Evolutionary conservation across 495 filamentous ascomycete genomes (phyloP).

Genomic region (Aspergillus sclerotiicarbonarius): DNA sequence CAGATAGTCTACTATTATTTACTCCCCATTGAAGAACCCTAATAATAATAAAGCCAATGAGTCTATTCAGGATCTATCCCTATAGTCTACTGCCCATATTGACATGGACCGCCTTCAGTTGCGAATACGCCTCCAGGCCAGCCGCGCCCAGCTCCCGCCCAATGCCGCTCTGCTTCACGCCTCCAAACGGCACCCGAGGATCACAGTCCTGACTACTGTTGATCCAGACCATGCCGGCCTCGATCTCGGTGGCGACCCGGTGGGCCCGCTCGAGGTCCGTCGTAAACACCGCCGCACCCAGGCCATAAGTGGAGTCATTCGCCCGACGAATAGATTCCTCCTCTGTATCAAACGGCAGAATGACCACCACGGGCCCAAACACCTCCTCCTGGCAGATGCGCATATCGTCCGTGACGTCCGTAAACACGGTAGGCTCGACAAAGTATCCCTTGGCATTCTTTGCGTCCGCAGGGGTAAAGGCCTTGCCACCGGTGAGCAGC

Average conservation of each 20-base stretch:
- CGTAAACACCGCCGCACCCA: conserved; percentile 86
- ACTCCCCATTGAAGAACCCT: too few species aligned
- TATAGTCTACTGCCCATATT: conserved; percentile 57
- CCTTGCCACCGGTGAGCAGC: conserved; percentile 68
- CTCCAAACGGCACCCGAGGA: conserved; percentile 79
- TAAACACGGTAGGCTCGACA: conserved; percentile 70
- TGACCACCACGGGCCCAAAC: conserved; percentile 86
- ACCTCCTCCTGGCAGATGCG: conserved; percentile 70
- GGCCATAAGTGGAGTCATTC: conserved; percentile 83
- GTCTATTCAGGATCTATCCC: too few species aligned
- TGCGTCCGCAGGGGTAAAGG: conserved; percentile 54
- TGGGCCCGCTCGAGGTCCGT: conserved; percentile 75
- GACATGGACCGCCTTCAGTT: conserved; percentile 76
- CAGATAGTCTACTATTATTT: too few species aligned
- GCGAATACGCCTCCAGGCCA: conserved; percentile 72
- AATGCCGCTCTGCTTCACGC: conserved; percentile 93
- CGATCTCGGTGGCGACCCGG: conserved; percentile 76
- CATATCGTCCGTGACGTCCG: conserved; percentile 65
- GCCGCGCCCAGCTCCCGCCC: conserved; percentile 85
- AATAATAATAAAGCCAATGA: too few species aligned
- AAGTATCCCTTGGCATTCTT: conserved; percentile 58
- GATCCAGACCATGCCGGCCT: conserved; percentile 96
- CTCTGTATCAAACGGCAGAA: conserved; percentile 76
- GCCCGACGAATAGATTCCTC: conserved; percentile 78
- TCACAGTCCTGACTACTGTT: conserved; percentile 78